Base-by-base conservation (phyloP, 139 green algal genomes). In the Micractinium sp. region DNA sequence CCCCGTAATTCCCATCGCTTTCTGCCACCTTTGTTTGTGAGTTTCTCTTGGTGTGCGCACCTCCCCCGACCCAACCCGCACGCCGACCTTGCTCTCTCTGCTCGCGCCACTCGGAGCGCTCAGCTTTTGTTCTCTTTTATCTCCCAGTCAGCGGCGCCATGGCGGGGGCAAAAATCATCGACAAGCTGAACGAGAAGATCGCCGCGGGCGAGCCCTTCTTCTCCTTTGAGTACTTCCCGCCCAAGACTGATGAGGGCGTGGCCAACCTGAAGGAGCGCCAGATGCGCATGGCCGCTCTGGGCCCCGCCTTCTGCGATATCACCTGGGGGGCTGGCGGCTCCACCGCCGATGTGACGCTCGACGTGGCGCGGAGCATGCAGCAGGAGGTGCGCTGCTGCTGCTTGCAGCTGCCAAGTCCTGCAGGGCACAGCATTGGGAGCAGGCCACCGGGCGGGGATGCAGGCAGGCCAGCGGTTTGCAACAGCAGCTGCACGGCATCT, bases 161-260 rank as follows among this genome's bases (percentile, higher is more conserved):
- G 25, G n/a, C 56, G 33, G 47, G 73, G 33, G 61, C 35, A 15
- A 99, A 99, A 93, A 95, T 99, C 29, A 91, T 97, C 19, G 96
- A 99, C 75, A 99, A 98, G 87, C 95, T 99, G 16, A 96, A 98
- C 47, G 90, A 90, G 53, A 92, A 92, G 33, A 93, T 97, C 5
- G 92, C 88, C 78, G 91, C 93, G 69, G 97, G 95, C 0, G 89
- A 96, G 91, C 94, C 87, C 7, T 98, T 98, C 90, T 99, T 98
- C 88, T 97, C 93, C n/a, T 99, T 99, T 56, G 97, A 99, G 91
- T 99, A 96, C 90, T 99, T 99, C 78, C 97, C 97, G 23, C 97
- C 97, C 0, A 92, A 96, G 33, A 99, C 97, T 4, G 95, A 98
- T 41, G 97, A 99, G 94, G 97, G 97, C 23, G 95, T 99, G 53